Evolutionary conservation across 2,329 filamentous ascomycete species (phyloP), one percentile per base, ranked within the genome.

Genomic region (Ophiocordyceps camponoti-rufipedis): DNA sequence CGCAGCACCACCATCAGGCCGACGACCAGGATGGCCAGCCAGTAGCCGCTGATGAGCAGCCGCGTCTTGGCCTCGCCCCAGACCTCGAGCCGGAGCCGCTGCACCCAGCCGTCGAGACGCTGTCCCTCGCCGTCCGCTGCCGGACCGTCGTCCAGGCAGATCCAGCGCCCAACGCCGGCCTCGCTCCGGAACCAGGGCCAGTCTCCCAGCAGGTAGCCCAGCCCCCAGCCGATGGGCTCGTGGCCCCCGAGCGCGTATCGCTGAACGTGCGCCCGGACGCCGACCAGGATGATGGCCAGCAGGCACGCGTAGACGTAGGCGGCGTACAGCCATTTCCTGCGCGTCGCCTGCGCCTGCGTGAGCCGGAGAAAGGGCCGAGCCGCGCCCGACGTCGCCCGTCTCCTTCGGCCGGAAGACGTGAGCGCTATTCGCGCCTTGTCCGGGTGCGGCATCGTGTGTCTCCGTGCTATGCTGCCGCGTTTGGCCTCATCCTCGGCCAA

Each of bases 211-310:
- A 95, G 66, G 60, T 98, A 98, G 2, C 85, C 82, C 11, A 95
- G 62, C 0, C 86, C 88, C 91, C 91, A 98, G 2, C 89, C 85
- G 41, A 98, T 75, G 0, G 91, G 87, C 54, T 98, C 91, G 44
- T 78, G 66, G 14, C 76, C 78, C 32, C 71, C 56, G 1, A 98
- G 68, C 13, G 86, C 87, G 49, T 74, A 69, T 41, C 65, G 62
- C 38, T 72, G 64, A 44, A 96, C 76, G 52, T 85, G 82, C 2
- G 69, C 67, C 45, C 87, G 75, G 28, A 96, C 72, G 0, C 79
- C 82, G 3, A 78, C 62, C 4, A 94, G 62, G 45, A 93, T 75
- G 31, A 85, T 74, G 1, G 66, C 55, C 9, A 80, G 45, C 8
- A 93, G 75, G 43, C 76, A 72, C 1, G 69, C 48, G 58, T 95